Conservation (phyloP, 192 early-diverging fungal genomes). For the Jimgerdemannia flammicorona region DNA sequence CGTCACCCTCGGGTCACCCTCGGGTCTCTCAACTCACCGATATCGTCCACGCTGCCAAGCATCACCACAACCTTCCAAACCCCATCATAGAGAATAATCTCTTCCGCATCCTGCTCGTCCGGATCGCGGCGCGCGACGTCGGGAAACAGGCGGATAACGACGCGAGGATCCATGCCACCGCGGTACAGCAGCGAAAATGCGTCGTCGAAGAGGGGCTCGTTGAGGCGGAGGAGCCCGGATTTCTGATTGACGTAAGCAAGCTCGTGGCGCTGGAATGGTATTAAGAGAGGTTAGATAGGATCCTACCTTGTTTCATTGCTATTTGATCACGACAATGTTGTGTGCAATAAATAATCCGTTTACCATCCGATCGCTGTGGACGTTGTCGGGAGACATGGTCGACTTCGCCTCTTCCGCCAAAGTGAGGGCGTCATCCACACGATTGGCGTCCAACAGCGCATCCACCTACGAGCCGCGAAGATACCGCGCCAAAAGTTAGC, state of each 20-base stretch:
- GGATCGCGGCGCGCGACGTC: conserved; percentile 29
- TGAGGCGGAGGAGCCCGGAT: conserved; percentile 58
- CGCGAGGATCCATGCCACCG: conserved; percentile 59
- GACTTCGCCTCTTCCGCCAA: conserved; percentile 47
- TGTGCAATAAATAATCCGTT: background rate
- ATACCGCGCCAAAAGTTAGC: too few species aligned
- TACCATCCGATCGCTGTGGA: conserved; percentile 44
- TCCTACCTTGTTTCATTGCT: conserved; percentile 9
- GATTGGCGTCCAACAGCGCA: conserved; percentile 48
- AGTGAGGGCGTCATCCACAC: conserved; percentile 58
- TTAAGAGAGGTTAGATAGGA: background rate
- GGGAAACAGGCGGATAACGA: conserved; percentile 48
- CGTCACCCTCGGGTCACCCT: too few species aligned
- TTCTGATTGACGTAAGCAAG: conserved; percentile 60
- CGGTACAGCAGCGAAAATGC: conserved; percentile 57
- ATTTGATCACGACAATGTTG: background rate
- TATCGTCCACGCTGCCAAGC: conserved; percentile 40
- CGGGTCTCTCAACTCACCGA: conserved; percentile 32
- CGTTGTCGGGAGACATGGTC: conserved; percentile 41
- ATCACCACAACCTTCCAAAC: conserved; percentile 22
- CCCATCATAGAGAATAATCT: conserved; percentile 39
- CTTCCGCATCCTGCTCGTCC: background rate
- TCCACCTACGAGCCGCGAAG: conserved; percentile 30
- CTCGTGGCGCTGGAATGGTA: conserved; percentile 29
- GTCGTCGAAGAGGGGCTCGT: conserved; percentile 63